Conservation (phyloP, 768 basidiomycete species). For the Podaxis carcinomalis region DNA sequence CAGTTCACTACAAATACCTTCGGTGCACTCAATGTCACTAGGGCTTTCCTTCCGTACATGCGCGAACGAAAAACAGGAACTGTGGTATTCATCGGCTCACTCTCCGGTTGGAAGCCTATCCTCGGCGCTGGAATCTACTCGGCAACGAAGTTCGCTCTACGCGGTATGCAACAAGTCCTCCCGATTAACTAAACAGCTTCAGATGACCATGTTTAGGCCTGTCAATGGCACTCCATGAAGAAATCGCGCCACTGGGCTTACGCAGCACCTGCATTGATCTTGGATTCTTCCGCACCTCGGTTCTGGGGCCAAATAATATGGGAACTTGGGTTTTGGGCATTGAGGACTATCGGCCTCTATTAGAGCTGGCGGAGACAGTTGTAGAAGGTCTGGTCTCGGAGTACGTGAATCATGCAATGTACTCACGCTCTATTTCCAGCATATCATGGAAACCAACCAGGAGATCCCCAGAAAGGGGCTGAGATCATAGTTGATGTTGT, state of each 20-base stretch:
- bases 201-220: slow-evolving; percentile 18
- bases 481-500: slow-evolving; percentile 29
- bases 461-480: slow-evolving; percentile 31
- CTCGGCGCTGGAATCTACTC: slow-evolving; percentile 33
- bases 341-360: slow-evolving; percentile 25
- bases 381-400: slow-evolving; percentile 20
- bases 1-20: slow-evolving; percentile 42
- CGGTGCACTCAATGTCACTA: slow-evolving; percentile 37
- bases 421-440: slow-evolving; percentile 15
- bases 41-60: slow-evolving; percentile 47
- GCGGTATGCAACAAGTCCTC: slow-evolving; percentile 17
- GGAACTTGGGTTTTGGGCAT: slow-evolving; percentile 26
- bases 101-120: slow-evolving; percentile 32
- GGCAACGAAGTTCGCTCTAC: slow-evolving; percentile 35
- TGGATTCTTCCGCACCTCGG: slow-evolving; percentile 34
- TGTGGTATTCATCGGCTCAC: slow-evolving; percentile 39
- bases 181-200: not conserved
- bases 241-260: slow-evolving; percentile 34
- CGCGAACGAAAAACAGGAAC: slow-evolving; percentile 37
- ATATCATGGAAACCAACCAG: slow-evolving; percentile 31
- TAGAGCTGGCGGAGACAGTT: slow-evolving; percentile 18
- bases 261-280: slow-evolving; percentile 33
- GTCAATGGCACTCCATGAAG: slow-evolving; percentile 27
- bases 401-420: not conserved
- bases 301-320: slow-evolving; percentile 25